Evolutionary conservation across 2,329 filamentous ascomycete genomes (phyloP), one percentile per base, ranked within the genome.

Genomic region (Alternaria gansuensis): DNA sequence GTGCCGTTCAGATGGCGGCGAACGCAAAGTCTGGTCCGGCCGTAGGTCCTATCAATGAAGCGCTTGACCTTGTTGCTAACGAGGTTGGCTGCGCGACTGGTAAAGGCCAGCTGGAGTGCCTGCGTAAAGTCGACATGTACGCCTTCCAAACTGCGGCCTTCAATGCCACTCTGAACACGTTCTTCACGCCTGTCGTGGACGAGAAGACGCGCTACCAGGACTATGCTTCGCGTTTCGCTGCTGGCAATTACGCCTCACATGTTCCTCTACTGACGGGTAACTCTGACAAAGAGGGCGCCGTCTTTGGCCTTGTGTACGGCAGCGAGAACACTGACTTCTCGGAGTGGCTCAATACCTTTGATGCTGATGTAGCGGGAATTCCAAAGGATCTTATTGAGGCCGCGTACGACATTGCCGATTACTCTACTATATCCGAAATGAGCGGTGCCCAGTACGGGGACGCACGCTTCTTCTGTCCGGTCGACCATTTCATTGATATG

Each of bases 381-480:
- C 74, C 77, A 4, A 73, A 78, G 17, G 54, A 70, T 1, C 54
- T 68, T 5, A 66, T 81, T 5, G 56, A 77, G 28, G 64, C 53
- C 2, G 72, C 75, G 9, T 80, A 80, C 65, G 72, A 75, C 21
- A 59, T 67, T 3, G 66, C 75, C 1, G 76, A 80, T 55, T 81
- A 68, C 17, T 45, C 45, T n/a, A 75, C 67, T 43, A 78, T 78
- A 17, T 76, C 80, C 3, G 73, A 77, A 10, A 77, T 78, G 61
- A 81, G 79, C 57, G 81, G 81, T 14, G 68, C 70, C 0, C 80
- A 82, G 67, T 73, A 73, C 41, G 81, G 80, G 28, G 81, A 82
- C 17, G 81, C 79, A 4, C 79, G 80, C 10, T 82, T 82, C 71
- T 77, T 81, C 64, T 82, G 81, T 60, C 63, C 70, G 2, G 64